These are phyloP conservation scores for Wallacemonas collosoma DNA, from an alignment of 208 protist genomes.

Conservation along the genomic window DNA sequence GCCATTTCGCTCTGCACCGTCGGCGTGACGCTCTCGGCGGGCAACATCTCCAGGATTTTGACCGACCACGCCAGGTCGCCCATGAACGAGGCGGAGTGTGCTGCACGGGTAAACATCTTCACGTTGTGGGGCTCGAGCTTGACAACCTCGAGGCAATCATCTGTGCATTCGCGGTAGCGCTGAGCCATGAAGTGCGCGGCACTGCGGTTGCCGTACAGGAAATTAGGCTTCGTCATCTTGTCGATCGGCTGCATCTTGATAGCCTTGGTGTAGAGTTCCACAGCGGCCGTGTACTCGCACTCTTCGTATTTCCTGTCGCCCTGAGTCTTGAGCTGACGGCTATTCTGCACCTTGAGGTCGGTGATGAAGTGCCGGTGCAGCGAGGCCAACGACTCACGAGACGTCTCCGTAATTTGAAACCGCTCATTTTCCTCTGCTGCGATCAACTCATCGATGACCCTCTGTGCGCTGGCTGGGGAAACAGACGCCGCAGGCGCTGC, in stretches of 20 bases:
- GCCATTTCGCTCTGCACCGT: conserved; percentile 44
- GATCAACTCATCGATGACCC: conserved; percentile 24
- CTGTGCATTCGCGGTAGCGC: conserved; percentile 77
- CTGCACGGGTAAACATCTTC: conserved; percentile 77
- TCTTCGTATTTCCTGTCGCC: conserved; percentile 89
- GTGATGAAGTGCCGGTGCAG: conserved; percentile 12
- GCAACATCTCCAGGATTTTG: conserved; percentile 54
- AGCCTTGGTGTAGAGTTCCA: conserved; percentile 87
- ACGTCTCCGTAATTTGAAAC: conserved; percentile 21
- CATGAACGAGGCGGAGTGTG: conserved; percentile 75
- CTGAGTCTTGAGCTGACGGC: conserved; percentile 71
- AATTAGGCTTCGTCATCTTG: conserved; percentile 50
- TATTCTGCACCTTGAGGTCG: conserved; percentile 35
- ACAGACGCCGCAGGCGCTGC: not conserved
- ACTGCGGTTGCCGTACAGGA: conserved; percentile 87
- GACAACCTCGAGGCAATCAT: conserved; percentile 80
- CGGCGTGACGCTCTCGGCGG: conserved; percentile 36
- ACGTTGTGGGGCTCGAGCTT: conserved; percentile 69
- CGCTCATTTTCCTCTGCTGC: conserved; percentile 46
- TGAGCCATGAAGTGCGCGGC: conserved; percentile 89
- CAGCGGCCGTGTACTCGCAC: conserved; percentile 73
- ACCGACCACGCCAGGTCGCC: conserved; percentile 76
- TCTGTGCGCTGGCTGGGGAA: not conserved
- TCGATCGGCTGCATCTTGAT: conserved; percentile 73
- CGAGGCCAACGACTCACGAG: not conserved